A percentile compares a stretch with the other conserved stretches of the same genome.
Conservation (phyloP, 768 basidiomycete species). For the Boletellus ananas region DNA sequence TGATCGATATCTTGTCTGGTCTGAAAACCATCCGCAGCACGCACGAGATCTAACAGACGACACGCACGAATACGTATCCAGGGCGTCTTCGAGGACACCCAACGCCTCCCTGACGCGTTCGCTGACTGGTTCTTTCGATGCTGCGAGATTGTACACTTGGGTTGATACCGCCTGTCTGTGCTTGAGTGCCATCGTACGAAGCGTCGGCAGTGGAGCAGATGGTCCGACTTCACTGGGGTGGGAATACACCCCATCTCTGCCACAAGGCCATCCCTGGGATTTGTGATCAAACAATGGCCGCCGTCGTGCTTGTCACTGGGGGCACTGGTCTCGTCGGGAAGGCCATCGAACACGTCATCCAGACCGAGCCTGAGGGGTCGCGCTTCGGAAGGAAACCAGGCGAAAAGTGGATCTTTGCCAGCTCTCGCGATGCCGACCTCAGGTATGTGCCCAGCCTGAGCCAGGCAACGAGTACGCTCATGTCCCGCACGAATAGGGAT, state of each 20-base stretch:
- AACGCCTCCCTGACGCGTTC: conserved; percentile 72
- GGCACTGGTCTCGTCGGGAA: conserved; percentile 86
- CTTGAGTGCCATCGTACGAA: conserved; percentile 30
- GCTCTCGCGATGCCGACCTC: conserved; percentile 78
- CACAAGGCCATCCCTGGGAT: too few species aligned
- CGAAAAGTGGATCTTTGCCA: conserved; percentile 85
- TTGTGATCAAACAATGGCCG: conserved; percentile 18
- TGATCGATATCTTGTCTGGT: conserved; percentile 70
- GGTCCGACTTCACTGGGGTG: conserved; percentile 2
- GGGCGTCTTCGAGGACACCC: conserved; percentile 70
- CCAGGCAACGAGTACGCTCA: not conserved
- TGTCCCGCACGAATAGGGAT: conserved; percentile 47
- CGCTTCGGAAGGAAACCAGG: conserved; percentile 70
- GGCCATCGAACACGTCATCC: conserved; percentile 74
- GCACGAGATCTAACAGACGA: conserved; percentile 5
- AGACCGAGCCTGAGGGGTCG: conserved; percentile 73
- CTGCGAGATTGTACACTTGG: conserved; percentile 61
- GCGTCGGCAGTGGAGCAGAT: not conserved
- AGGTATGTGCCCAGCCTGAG: conserved; percentile 46
- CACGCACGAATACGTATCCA: conserved; percentile 79
- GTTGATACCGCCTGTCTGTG: conserved; percentile 50
- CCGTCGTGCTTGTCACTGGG: conserved; percentile 76
- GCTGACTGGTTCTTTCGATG: conserved; percentile 51
- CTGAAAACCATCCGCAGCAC: conserved; percentile 36
- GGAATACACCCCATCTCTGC: conserved; percentile 7